phyloP scores from a whole-genome alignment of 768 basidiomycete species.

The Tricholoma hemisulphureum region DNA sequence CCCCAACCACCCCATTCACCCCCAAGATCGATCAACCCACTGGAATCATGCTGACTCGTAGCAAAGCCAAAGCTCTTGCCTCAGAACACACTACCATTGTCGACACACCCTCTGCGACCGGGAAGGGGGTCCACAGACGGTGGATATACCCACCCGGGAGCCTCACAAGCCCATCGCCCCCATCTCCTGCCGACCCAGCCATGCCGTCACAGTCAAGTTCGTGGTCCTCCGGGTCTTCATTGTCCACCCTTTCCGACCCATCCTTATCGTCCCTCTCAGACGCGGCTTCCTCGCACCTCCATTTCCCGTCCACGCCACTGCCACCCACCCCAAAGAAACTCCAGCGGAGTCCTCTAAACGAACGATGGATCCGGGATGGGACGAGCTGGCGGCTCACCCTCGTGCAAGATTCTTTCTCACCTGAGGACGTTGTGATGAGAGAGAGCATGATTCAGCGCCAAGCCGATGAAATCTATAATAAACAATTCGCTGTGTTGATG shows the following conservation, averaged over 20 bases:
- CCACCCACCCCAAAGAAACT: conserved; percentile 1
- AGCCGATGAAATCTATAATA: not conserved
- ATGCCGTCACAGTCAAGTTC: not conserved
- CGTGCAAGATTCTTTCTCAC: not conserved
- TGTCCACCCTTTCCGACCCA: conserved; percentile 1
- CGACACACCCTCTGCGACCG: conserved; percentile 8
- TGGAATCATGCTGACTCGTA: conserved; percentile 1
- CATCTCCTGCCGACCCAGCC: not conserved
- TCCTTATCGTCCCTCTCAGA: conserved; percentile 2
- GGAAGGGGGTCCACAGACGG: conserved; percentile 7
- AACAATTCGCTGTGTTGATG: not conserved
- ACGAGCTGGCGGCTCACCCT: not conserved
- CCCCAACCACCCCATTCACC: not conserved
- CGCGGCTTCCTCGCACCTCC: not conserved
- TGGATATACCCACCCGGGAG: conserved; percentile 5
- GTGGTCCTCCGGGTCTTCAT: not conserved
- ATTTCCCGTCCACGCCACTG: not conserved
- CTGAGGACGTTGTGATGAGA: not conserved
- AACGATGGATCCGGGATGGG: not conserved
- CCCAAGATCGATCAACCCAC: not conserved
- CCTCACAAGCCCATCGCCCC: not conserved
- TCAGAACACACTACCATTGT: not conserved
- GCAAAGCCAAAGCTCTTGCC: conserved; percentile 1
- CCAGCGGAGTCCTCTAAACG: not conserved
- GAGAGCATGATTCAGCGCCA: not conserved